Conservation (phyloP, 176 grass and related monocot species). For the Guadua angustifolia region DNA sequence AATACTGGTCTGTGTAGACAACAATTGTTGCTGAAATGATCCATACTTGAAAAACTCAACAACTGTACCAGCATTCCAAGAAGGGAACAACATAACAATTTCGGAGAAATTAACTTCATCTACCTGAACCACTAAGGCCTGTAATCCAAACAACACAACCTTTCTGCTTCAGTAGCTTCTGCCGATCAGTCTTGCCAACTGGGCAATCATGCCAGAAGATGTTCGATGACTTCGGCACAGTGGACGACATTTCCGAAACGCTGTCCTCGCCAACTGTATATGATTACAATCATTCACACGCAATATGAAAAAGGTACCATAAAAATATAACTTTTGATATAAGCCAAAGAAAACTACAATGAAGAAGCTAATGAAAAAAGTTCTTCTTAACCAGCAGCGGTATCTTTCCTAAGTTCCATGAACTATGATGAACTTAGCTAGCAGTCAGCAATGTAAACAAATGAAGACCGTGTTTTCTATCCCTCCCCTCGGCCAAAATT, state of each 20-base stretch:
- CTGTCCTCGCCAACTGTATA: slow-evolving; percentile 35
- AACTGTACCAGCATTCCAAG: neutral
- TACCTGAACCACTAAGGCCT: slow-evolving; percentile 86
- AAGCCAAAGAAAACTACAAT: neutral
- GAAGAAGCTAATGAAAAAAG: neutral
- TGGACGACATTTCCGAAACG: slow-evolving; percentile 44
- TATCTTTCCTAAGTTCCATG: neutral
- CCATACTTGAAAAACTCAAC: neutral
- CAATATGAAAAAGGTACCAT: neutral
- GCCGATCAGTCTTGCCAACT: slow-evolving; percentile 68
- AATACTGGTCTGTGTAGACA: neutral
- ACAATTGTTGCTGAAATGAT: neutral
- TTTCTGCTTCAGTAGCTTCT: slow-evolving; percentile 78
- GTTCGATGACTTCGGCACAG: slow-evolving; percentile 57
- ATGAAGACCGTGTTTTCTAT: neutral
- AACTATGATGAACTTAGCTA: neutral
- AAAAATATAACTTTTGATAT: neutral
- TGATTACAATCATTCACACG: slow-evolving; percentile 9
- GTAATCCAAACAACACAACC: slow-evolving; percentile 91
- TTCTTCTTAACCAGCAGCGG: neutral
- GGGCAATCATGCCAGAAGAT: slow-evolving; percentile 87
- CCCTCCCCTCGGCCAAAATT: neutral
- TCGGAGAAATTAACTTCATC: neutral
- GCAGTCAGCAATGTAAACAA: neutral
- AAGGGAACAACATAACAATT: neutral